Base-by-base conservation (phyloP, 2,329 filamentous ascomycete species). In the Colletotrichum salicis region DNA sequence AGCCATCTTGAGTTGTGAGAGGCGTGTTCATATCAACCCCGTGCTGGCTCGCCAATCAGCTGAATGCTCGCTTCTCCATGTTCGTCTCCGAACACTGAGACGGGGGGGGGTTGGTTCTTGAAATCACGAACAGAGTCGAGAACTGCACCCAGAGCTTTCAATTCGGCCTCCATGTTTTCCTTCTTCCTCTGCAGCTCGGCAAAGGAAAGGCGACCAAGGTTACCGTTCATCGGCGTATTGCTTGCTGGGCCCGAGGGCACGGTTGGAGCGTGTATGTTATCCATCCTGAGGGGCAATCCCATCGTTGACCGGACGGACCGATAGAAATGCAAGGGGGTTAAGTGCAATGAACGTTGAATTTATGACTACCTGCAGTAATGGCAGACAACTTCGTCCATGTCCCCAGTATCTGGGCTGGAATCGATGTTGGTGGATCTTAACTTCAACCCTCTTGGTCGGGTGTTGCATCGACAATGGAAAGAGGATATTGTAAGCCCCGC, bases 1-100 rank as follows among this genome's bases (percentile, higher is more conserved):
- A 99, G 59, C 96, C 96, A 82, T 98, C 96, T 73, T 91, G 89
- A 15, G 96, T 98, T 29, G 94, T 90, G 51, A 99, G 89, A 70
- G 90, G 87, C 8, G 96, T 98, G 77, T 92, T 92, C 96, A 99
- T 99, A 77, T 93, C 92, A 64, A 97, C 96, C 56, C 93, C 91
- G 85, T 98, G 96, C 95, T 98, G 77, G 35, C 12, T n/a, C 13
- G 37, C 33, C 54, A 48, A 41, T 62, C 58, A 77, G 70, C 45
- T 33, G 51, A 29, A 45, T 76, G 15, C 77, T 75, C 48, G n/a
- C 45, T 33, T 35, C 22, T n/a, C 24, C 48, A 48, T n/a, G 41
- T 48, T 48, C 41, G 41, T n/a, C 15, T 48, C 41, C 41, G 19
- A 48, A 48, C n/a, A 51, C 41, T 52, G 48, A 15, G 45, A n/a